Evolutionary conservation across 306 rosid species (phyloP).

Genomic region (Gastrolobium bilobum): DNA sequence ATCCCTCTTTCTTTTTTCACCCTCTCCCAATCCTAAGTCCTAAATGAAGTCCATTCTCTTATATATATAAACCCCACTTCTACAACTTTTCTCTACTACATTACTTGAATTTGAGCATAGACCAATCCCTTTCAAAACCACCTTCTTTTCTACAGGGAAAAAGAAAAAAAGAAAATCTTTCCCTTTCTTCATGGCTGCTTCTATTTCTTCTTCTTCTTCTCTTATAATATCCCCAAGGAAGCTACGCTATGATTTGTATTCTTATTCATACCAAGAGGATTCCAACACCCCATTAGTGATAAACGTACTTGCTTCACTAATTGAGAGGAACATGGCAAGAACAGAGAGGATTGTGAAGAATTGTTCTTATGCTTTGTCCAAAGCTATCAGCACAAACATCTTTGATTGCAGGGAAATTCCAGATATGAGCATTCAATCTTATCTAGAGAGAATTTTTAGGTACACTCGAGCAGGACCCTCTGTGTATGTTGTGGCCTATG

Average conservation of each 20-base stretch:
- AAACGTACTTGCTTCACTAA: conserved; percentile 80
- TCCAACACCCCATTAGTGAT: conserved; percentile 79
- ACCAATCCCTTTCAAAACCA: conserved; percentile 47
- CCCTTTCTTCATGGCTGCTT: conserved; percentile 42
- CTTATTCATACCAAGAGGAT: conserved; percentile 73
- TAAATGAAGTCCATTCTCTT: conserved; percentile 36
- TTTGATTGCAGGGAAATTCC: conserved; percentile 83
- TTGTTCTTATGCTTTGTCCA: conserved; percentile 57
- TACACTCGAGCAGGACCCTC: conserved; percentile 92
- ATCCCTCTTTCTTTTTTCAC: conserved; percentile 21
- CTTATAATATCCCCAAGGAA: conserved; percentile 77
- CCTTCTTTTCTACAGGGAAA: neutral
- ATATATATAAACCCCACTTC: conserved; percentile 50
- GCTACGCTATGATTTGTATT: conserved; percentile 82
- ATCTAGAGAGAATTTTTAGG: conserved; percentile 82
- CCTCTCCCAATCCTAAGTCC: neutral
- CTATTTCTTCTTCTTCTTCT: conserved; percentile 55
- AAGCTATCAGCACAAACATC: conserved; percentile 53
- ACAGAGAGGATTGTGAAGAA: conserved; percentile 76
- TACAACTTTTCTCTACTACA: conserved; percentile 20
- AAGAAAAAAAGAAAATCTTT: neutral
- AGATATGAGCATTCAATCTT: conserved; percentile 79
- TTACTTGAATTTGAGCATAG: conserved; percentile 16
- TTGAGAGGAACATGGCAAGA: conserved; percentile 85
- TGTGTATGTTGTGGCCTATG: conserved; percentile 91